These are phyloP conservation scores for Kurtzmaniella fragi DNA, from an alignment of 805 yeast species.

Conservation along the genomic window DNA sequence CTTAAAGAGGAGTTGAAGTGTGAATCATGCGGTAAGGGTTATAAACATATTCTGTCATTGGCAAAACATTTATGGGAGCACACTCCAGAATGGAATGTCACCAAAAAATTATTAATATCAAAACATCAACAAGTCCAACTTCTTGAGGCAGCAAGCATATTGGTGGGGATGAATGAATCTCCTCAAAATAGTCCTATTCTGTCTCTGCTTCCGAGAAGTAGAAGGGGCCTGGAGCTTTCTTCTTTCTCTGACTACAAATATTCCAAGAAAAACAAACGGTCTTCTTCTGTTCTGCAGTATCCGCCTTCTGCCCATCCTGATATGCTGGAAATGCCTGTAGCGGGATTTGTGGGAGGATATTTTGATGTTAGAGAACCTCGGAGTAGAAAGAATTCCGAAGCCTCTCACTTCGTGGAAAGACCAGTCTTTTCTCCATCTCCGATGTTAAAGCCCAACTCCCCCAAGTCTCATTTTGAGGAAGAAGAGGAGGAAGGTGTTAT, in stretches of 20 bases:
- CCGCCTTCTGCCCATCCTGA: slow-evolving; percentile 30
- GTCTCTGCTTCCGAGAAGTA: neutral
- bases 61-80: slow-evolving; percentile 93
- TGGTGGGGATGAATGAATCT: slow-evolving; percentile 65
- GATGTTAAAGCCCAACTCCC: slow-evolving; percentile 7
- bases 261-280: slow-evolving; percentile 18
- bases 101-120: slow-evolving; percentile 73
- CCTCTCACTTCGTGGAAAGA: neutral
- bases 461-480: neutral
- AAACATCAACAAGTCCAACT: slow-evolving; percentile 86
- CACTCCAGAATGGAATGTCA: slow-evolving; percentile 90
- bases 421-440: slow-evolving; percentile 10
- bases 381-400: slow-evolving; percentile 1
- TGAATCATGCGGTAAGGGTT: slow-evolving; percentile 90
- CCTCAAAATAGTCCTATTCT: neutral
- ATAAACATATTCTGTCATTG: slow-evolving; percentile 81
- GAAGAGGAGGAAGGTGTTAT: slow-evolving; percentile 14
- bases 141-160: slow-evolving; percentile 70
- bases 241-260: neutral
- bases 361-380: slow-evolving; percentile 11
- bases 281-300: slow-evolving; percentile 40
- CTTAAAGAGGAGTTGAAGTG: slow-evolving; percentile 80
- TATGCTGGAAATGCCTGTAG: neutral
- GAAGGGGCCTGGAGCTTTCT: neutral
- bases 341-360: slow-evolving; percentile 16